Evolutionary conservation across 2,329 filamentous ascomycete species (phyloP), one percentile per base, ranked within the genome.

Genomic region (Davidsoniella neocaledoniae): DNA sequence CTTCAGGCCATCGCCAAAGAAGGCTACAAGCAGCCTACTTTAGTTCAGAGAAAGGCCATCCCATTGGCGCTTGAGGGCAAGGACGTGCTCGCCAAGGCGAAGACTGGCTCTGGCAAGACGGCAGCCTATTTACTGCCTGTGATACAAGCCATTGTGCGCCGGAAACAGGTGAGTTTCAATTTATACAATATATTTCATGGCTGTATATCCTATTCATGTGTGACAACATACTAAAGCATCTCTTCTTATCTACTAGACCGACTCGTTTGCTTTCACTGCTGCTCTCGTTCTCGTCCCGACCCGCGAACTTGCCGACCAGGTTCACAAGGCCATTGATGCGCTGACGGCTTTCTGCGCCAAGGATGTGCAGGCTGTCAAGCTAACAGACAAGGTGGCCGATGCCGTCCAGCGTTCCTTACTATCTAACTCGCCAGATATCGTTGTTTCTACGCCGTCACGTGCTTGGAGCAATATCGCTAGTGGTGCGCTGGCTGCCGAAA

Each of bases 41-140:
- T 81, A 10, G 84, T 96, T 1, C 91, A 98, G 65, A 75, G 78
- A 40, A 81, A 83, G 64, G 85, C 86, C 1, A 94, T 98, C 54
- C 91, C 91, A 1, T 67, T 95, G 37, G 86, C 86, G 19, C 70
- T 96, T 16, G 79, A 87, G 55, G 90, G 91, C 10, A 81, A 86
- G 60, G 87, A 96, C 70, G 79, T 98, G 44, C 71, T 96, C 38
- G 88, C 87, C 49, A 87, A 90, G 60, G 86, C 90, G 37, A 93
- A 90, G 64, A 96, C 91, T 4, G 91, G 91, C 10, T 94, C 88
- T 3, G 91, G 91, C 57, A 98, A 98, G 72, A 98, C 91, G 9
- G 86, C 86, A n/a, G 90, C 91, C 46, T 96, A 96, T 62, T 70
- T 94, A 5, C 72, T 98, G 40, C 91, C 91, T 1, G 74, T 94